phyloP scores from a whole-genome alignment of 2,329 filamentous ascomycete species.

The Cladobotryum protrusum region DNA sequence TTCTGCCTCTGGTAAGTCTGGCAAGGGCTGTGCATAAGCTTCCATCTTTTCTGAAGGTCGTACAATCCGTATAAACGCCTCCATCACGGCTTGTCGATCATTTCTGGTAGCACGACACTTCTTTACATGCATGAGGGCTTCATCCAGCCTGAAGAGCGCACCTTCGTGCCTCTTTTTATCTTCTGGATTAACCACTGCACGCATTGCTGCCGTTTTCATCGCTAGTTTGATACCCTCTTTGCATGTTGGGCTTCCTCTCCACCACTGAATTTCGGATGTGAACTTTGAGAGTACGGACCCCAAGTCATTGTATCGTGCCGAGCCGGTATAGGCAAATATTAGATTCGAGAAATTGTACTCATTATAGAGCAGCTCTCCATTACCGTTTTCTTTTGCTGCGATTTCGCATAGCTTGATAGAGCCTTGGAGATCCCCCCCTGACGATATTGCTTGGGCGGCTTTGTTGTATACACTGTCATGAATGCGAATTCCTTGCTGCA shows the following conservation, averaged over 20 bases:
- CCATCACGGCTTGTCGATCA: constrained; percentile 15
- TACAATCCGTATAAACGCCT: constrained; percentile 16
- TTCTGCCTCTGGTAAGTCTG: too few species aligned
- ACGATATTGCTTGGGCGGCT: constrained; percentile 26
- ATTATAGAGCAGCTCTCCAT: constrained; percentile 30
- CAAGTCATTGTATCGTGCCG: constrained; percentile 26
- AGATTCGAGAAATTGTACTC: constrained; percentile 34
- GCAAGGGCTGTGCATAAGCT: too few species aligned
- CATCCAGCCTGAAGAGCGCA: constrained; percentile 19
- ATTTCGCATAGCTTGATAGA: constrained; percentile 28
- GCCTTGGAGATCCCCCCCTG: constrained; percentile 23
- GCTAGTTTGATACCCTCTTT: constrained; percentile 33
- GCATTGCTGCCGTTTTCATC: constrained; percentile 28
- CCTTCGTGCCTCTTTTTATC: constrained; percentile 17
- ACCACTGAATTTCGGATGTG: constrained; percentile 26
- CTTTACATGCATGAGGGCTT: constrained; percentile 20
- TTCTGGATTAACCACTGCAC: constrained; percentile 14
- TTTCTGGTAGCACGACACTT: constrained; percentile 15
- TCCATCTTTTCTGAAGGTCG: neutral
- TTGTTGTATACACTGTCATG: constrained; percentile 32
- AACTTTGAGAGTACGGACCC: constrained; percentile 26
- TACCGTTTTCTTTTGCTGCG: constrained; percentile 32
- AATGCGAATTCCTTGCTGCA: constrained; percentile 23
- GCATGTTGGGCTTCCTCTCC: constrained; percentile 31
- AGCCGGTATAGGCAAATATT: constrained; percentile 27